These are phyloP conservation scores for Lasiosphaeria hispida DNA, from an alignment of 495 filamentous ascomycete genomes.

Conservation along the genomic window DNA sequence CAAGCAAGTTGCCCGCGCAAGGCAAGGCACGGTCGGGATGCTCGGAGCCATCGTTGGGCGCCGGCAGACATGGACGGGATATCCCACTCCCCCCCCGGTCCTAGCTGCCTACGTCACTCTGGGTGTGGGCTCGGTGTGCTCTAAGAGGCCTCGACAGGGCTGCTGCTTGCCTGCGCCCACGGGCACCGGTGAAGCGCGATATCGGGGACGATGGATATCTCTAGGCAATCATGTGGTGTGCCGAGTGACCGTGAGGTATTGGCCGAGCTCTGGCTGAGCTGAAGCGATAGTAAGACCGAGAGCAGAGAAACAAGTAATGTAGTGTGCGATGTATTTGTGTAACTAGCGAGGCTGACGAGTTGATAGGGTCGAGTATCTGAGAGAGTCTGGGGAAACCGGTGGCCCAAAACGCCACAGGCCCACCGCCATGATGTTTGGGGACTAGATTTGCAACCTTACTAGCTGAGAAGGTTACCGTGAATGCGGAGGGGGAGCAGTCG, in stretches of 20 bases:
- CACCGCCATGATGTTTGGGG: too few species aligned
- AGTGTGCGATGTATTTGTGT: background rate
- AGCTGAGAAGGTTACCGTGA: background rate
- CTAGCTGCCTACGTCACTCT: background rate
- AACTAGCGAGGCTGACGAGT: background rate
- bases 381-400: conserved; percentile 8
- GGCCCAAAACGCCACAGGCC: conserved; percentile 1
- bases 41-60: background rate
- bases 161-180: too few species aligned
- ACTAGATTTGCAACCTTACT: background rate
- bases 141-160: too few species aligned
- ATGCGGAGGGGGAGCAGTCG: background rate
- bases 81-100: background rate
- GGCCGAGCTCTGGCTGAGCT: too few species aligned
- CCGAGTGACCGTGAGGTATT: too few species aligned
- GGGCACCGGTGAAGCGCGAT: too few species aligned
- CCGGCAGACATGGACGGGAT: too few species aligned
- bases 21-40: background rate
- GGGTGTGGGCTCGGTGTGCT: too few species aligned
- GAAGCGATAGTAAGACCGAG: background rate
- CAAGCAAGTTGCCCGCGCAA: background rate
- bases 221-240: too few species aligned
- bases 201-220: too few species aligned
- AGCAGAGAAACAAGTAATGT: background rate
- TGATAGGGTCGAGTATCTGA: background rate